These are phyloP conservation scores for Apostasia shenzhenica DNA, from an alignment of 106 monocot genomes.

Conservation along the genomic window DNA sequence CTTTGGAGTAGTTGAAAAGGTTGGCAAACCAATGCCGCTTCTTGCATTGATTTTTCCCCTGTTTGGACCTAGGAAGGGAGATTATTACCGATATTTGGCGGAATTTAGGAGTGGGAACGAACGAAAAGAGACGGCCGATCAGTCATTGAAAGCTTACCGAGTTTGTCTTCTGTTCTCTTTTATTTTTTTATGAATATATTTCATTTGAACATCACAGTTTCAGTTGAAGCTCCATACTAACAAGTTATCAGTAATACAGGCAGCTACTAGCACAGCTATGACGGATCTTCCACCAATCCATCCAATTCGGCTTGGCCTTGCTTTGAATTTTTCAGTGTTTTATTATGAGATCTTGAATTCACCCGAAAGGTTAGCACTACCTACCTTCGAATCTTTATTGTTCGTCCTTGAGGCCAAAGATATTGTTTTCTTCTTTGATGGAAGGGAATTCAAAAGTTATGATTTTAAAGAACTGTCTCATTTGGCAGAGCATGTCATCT, in stretches of 20 bases:
- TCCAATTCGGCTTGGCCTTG: slow-evolving; percentile 52
- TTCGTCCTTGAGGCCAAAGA: no score
- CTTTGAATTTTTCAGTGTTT: slow-evolving; percentile 57
- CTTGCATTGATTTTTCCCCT: not conserved
- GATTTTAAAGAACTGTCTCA: not conserved
- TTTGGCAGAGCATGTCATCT: slow-evolving; percentile 28
- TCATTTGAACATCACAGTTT: not conserved
- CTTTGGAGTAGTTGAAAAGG: no score
- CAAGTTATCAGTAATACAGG: slow-evolving; percentile 17
- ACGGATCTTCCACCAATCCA: slow-evolving; percentile 47
- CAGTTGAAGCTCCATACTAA: not conserved
- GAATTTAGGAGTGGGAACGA: slow-evolving; percentile 55
- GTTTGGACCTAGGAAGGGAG: slow-evolving; percentile 18
- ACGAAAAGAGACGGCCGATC: slow-evolving; percentile 48
- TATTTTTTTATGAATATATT: not conserved
- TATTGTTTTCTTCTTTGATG: no score
- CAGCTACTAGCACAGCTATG: slow-evolving; percentile 41
- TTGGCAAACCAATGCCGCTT: not conserved
- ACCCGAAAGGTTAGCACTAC: slow-evolving; percentile 34
- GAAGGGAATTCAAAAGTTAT: no score
- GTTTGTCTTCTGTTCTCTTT: slow-evolving; percentile 9
- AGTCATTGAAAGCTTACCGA: slow-evolving; percentile 56
- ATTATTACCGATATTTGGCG: slow-evolving; percentile 27
- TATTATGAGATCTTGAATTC: slow-evolving; percentile 67
- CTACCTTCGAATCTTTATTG: not conserved